These are phyloP conservation scores for Leccinum fallax DNA, from an alignment of 1,284 basidiomycete species.

Conservation along the genomic window DNA sequence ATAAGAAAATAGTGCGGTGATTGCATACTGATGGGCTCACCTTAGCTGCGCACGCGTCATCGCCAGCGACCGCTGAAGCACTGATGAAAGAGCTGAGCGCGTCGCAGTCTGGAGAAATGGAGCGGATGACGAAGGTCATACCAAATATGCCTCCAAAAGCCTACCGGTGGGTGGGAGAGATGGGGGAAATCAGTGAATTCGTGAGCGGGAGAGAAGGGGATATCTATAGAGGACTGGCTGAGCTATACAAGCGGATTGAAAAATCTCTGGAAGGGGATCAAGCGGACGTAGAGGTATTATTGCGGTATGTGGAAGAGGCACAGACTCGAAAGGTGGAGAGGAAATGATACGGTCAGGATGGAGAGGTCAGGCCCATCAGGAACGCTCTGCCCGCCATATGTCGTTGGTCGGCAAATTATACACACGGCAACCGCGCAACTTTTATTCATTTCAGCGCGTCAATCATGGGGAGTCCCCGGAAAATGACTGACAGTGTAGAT, in stretches of 20 bases:
- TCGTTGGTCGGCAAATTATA: conserved; percentile 20
- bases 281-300: conserved; percentile 43
- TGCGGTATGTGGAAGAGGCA: conserved; percentile 48
- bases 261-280: conserved; percentile 39
- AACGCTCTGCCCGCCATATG: conserved; percentile 11
- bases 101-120: conserved; percentile 49
- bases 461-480: conserved; percentile 19
- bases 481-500: conserved; percentile 7
- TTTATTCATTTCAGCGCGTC: conserved; percentile 28
- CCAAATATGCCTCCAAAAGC: conserved; percentile 59
- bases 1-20: conserved; percentile 1
- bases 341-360: not conserved
- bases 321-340: conserved; percentile 23
- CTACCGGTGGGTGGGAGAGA: conserved; percentile 62
- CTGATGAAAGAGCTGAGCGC: conserved; percentile 49
- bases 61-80: conserved; percentile 58
- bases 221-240: conserved; percentile 51
- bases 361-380: not conserved
- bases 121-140: conserved; percentile 42
- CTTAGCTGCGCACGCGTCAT: conserved; percentile 55
- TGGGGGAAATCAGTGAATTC: conserved; percentile 61
- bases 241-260: conserved; percentile 48
- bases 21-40: not conserved
- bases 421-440: conserved; percentile 21
- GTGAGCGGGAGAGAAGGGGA: conserved; percentile 49